Base-by-base conservation (phyloP, 441 rosid genomes). In the Gossypium davidsonii region DNA sequence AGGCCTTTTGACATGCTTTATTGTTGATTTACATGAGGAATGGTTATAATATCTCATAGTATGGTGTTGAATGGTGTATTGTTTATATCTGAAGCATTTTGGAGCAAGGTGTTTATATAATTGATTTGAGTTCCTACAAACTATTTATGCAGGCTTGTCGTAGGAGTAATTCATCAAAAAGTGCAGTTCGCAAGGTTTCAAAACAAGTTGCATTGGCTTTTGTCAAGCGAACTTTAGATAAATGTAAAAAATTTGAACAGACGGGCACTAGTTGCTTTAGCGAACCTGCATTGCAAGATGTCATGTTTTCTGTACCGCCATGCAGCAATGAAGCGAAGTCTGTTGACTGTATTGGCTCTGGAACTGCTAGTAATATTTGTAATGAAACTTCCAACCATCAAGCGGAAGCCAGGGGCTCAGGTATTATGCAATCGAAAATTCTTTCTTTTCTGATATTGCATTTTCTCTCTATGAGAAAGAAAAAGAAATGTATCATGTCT, bases 341-440 rank as follows among this genome's bases (percentile, higher is more conserved):
- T 71, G 74, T 78, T 10, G 98, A 92, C 65, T 83, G 89, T 83
- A 93, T 93, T 49, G 98, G 97, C 81, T 94, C 97, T 20, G 97
- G 97, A 78, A 92, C 97, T 39, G 97, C 96, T 26, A 92, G 97
- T 79, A 94, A 90, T 82, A 91, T 92, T 0, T 85, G 81, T 79
- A 90, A 87, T 70, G 98, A 92, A 75, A 86, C 86, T 64, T 83
- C 87, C 63, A 90, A 87, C 81, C 84, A 82, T 77, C 93, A 82
- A 67, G 78, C 82, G 49, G 97, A 91, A 39, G 89, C 88, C 74
- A 89, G 86, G 82, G 94, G 88, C 73, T 89, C 96, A 76, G 99
- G 99, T 94, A 80, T 37, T 91, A 80, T 23, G 26, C 64, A 72
- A 61, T 67, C 64, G 52, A 3, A 53, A 67, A 60, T 62, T 67